Conservation (phyloP, 208 protist species). For the Porcisia hertigi region DNA sequence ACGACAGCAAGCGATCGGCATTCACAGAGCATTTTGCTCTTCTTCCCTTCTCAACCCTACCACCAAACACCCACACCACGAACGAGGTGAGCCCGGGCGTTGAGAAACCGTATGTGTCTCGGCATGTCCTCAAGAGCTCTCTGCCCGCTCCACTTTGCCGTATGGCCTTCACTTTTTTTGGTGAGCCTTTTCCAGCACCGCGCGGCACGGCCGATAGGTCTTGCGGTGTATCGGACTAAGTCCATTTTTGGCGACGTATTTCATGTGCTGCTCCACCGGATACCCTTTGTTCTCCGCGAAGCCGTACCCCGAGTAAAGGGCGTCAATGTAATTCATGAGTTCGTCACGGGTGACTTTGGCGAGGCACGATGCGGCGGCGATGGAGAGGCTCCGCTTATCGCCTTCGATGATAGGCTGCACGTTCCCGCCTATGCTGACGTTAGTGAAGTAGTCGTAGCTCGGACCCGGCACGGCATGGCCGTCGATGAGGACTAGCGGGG, state of each 20-base stretch:
- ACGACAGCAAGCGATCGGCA: background rate
- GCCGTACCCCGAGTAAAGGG: constrained; percentile 77
- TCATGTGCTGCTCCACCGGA: constrained; percentile 88
- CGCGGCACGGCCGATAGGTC: constrained; percentile 74
- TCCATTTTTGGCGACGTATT: constrained; percentile 62
- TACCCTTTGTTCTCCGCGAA: constrained; percentile 89
- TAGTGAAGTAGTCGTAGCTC: constrained; percentile 67
- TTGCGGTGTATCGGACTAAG: constrained; percentile 82
- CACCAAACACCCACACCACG: background rate
- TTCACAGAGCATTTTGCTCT: background rate
- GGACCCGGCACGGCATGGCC: constrained; percentile 76
- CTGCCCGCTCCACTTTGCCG: background rate
- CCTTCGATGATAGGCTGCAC: constrained; percentile 88
- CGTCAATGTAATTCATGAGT: constrained; percentile 80
- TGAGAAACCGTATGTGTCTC: background rate
- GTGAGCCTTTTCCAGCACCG: constrained; percentile 42
- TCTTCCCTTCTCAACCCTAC: background rate
- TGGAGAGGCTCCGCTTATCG: constrained; percentile 85
- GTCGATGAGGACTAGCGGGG: constrained; percentile 85
- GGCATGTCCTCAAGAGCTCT: background rate
- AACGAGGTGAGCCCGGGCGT: background rate
- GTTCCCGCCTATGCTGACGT: constrained; percentile 56
- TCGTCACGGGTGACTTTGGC: constrained; percentile 90
- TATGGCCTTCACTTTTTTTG: constrained; percentile 20
- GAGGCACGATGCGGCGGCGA: constrained; percentile 87